Base-by-base conservation (phyloP, 345 rosid genomes). In the Angophora floribunda region DNA sequence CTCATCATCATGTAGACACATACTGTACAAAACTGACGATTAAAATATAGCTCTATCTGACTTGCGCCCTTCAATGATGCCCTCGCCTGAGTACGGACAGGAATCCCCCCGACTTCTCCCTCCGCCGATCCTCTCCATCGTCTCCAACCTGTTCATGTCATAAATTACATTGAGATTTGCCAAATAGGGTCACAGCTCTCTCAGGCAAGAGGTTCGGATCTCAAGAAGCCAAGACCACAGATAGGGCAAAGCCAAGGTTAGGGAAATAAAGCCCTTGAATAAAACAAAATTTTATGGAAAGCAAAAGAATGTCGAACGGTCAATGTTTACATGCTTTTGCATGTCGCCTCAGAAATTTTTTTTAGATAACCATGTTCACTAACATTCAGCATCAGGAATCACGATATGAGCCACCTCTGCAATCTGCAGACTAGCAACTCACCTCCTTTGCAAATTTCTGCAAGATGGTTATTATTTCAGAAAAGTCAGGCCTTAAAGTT, bases 81-180 rank as follows among this genome's bases (percentile, higher is more conserved):
- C 97, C 95, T 91, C 99, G 92, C 89, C 96, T 93, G n/a, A 97
- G 96, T 57, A 90, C 99, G 4, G 98, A 97, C 26, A 97, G 90
- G 89, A 97, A 95, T 11, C 99, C 97, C 5, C 99, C 99, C 2
- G 95, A 89, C 21, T 89, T 96, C 70, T 94, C 97, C 92, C 95
- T 96, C 52, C 93, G 95, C 50, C 94, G 91, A 70, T 94, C 97
- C 85, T 97, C 96, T 24, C 93, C 94, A 57, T 92, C 96, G 16
- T 91, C 96, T 87, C 93, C 98, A 67, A 96, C 95, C 99, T 97
- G 91, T 86, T 85, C 88, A 85, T 30, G 24, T 45, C 24, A 19
- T 22, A 36, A 85, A 52, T 52, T 13, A 30, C 4, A 24, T 22
- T 15, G 47, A 70, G 82, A 70, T 70, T 70, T 36, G 47, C 26